These are phyloP conservation scores for Clonostachys solani DNA, from an alignment of 2,329 filamentous ascomycete species.

Conservation along the genomic window DNA sequence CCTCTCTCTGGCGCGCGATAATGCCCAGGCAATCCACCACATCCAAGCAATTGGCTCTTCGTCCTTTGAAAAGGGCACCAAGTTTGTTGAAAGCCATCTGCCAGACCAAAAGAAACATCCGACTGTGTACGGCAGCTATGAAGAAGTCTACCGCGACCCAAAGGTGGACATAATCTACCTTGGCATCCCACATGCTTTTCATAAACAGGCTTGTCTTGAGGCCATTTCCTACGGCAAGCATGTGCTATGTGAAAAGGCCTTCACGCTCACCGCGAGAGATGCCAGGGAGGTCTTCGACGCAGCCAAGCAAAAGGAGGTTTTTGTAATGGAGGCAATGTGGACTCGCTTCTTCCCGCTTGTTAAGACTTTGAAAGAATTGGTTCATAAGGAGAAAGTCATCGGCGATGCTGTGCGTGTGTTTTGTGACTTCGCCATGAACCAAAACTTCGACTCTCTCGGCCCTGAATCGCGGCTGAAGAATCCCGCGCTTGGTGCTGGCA, in stretches of 20 bases:
- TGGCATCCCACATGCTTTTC: slow-evolving; percentile 37
- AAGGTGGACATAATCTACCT: slow-evolving; percentile 40
- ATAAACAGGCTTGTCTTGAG: slow-evolving; percentile 34
- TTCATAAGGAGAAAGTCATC: slow-evolving; percentile 32
- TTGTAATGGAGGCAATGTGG: slow-evolving; percentile 42
- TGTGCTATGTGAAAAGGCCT: slow-evolving; percentile 40
- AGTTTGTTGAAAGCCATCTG: slow-evolving; percentile 27
- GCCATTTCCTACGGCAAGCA: slow-evolving; percentile 36
- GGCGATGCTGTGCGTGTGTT: slow-evolving; percentile 30
- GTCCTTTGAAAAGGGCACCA: slow-evolving; percentile 23
- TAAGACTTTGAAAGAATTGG: slow-evolving; percentile 20
- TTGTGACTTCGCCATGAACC: slow-evolving; percentile 31
- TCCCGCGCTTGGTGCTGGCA: slow-evolving; percentile 32
- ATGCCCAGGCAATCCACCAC: slow-evolving; percentile 28
- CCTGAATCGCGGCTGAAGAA: slow-evolving; percentile 26
- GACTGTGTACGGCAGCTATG: slow-evolving; percentile 30
- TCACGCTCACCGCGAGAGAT: slow-evolving; percentile 32
- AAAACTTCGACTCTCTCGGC: slow-evolving; percentile 21
- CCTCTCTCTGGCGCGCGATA: slow-evolving; percentile 24
- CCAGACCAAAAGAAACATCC: slow-evolving; percentile 15
- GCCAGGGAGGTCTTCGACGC: slow-evolving; percentile 31
- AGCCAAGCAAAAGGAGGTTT: slow-evolving; percentile 31
- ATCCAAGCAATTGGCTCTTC: slow-evolving; percentile 37
- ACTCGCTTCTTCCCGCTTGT: slow-evolving; percentile 34
- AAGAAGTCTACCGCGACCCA: slow-evolving; percentile 30